Evolutionary conservation across 106 monocot species (phyloP), one percentile per base, ranked within the genome.

Genomic region (Iris macrosiphon): DNA sequence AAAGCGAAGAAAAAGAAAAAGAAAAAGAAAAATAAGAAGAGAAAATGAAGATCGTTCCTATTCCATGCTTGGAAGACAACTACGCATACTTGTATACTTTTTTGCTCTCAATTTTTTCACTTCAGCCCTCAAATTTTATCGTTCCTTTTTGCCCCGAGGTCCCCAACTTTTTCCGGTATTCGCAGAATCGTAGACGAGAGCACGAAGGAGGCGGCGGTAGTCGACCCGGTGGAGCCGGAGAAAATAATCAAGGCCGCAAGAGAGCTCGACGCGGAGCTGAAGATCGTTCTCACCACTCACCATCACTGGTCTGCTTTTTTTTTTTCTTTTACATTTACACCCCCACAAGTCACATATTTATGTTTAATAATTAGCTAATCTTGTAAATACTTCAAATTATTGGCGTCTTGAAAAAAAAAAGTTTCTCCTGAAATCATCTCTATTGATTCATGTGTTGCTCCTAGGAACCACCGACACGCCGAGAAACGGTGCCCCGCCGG

Each of bases 191-290:
- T 85, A 1, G 89, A 89, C 43, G 96, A 98, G 58, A 45, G 7
- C 22, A 71, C 87, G 6, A 68, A 62, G 33, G 70, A 83, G 64
- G 96, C 96, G 13, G 96, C 86, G 0, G 90, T 75, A 31, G 91
- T 98, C 24, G 96, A 98, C 21, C 96, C 96, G 16, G 90, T 90
- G 18, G 96, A 98, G 69, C 90, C 96, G 9, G 78, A 91, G 69
- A 91, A 98, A 80, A 54, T 98, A 45, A 62, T 87, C 9, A 19
- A 29, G 24, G 72, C 57, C 16, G 96, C 90, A 6, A 37, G 26
- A 1, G 83, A 78, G 24, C 51, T 68, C 55, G 96, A 87, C n/a
- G 96, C 87, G 27, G 24, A 67, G 40, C 26, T 98, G 24, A 91
- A 80, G 67, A 48, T 80, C 40, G 90, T 98, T 26, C 86, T 98